Percentiles rank a stretch among this genome's conserved stretches.
Conservation (phyloP, 2,329 filamentous ascomycete species). For the Knoxdaviesia capensis region DNA sequence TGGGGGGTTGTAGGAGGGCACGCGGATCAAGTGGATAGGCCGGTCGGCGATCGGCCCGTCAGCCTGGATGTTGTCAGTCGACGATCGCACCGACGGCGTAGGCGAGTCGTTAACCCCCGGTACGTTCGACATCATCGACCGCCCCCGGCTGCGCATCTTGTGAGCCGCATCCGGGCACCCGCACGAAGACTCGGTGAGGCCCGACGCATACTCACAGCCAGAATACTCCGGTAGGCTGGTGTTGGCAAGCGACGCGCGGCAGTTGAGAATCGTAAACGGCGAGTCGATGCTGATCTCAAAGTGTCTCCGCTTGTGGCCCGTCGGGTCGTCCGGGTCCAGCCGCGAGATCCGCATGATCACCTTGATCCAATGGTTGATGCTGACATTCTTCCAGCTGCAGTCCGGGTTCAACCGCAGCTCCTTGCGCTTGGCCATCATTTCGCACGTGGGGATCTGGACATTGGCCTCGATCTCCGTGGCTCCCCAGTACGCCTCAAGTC, state of each 20-base stretch:
- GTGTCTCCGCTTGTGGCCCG: conserved; percentile 54
- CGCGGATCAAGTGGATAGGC: conserved; percentile 68
- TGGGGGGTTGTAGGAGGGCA: conserved; percentile 74
- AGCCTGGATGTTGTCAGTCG: not conserved
- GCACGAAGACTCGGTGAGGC: conserved; percentile 23
- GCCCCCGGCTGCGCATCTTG: conserved; percentile 11
- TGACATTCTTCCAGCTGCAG: conserved; percentile 83
- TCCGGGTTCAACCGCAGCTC: conserved; percentile 56
- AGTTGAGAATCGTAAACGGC: conserved; percentile 82
- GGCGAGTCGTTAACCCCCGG: no score
- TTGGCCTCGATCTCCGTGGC: conserved; percentile 91
- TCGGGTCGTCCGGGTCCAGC: conserved; percentile 56
- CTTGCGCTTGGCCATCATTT: conserved; percentile 61
- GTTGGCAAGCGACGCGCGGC: conserved; percentile 80
- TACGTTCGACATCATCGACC: no score
- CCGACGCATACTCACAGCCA: conserved; percentile 26
- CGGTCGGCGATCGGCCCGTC: conserved; percentile 23
- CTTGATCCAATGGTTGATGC: conserved; percentile 90
- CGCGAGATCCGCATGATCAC: conserved; percentile 86
- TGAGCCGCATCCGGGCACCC: conserved; percentile 28
- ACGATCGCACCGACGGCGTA: not conserved
- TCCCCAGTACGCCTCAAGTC: conserved; percentile 53
- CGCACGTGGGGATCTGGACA: conserved; percentile 76
- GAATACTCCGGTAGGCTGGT: conserved; percentile 66
- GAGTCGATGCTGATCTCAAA: conserved; percentile 96